phyloP scores from a whole-genome alignment of 129 eudicot species.

The Lactuca sativa region DNA sequence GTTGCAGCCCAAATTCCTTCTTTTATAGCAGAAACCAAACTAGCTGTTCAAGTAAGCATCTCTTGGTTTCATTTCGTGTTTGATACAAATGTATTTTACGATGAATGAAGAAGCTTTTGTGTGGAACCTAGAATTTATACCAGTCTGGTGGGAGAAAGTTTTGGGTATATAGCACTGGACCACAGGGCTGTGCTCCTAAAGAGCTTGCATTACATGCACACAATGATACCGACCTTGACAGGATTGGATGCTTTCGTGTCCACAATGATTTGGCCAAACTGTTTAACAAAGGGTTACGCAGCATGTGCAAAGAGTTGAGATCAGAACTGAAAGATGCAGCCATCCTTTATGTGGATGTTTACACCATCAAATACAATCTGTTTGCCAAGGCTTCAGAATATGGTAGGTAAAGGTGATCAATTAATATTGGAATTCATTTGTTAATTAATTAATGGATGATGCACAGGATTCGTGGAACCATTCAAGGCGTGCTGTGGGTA shows the following conservation, averaged over 20 bases:
- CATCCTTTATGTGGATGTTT: constrained; percentile 43
- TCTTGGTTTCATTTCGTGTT: neutral
- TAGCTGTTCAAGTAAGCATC: constrained; percentile 41
- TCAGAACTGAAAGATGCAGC: constrained; percentile 24
- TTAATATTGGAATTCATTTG: too few species aligned
- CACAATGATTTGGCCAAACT: constrained; percentile 31
- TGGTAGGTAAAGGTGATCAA: constrained; percentile 20
- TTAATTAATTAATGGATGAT: neutral
- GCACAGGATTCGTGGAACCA: constrained; percentile 35
- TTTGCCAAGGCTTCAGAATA: constrained; percentile 37
- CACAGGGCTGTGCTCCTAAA: constrained; percentile 43
- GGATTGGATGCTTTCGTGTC: constrained; percentile 42
- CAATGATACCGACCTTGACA: constrained; percentile 34
- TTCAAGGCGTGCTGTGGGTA: constrained; percentile 43
- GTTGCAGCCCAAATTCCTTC: constrained; percentile 41
- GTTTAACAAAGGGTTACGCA: constrained; percentile 32
- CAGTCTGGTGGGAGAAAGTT: constrained; percentile 41
- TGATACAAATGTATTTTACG: too few species aligned
- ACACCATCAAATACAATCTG: constrained; percentile 43
- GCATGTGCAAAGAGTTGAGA: constrained; percentile 35
- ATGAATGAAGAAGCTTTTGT: neutral
- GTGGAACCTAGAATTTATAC: constrained; percentile 30
- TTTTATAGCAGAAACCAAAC: constrained; percentile 39
- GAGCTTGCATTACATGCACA: constrained; percentile 47
- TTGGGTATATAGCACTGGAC: constrained; percentile 48